Conservation (phyloP, 2,329 filamentous ascomycete genomes). For the Clonostachys sp. region DNA sequence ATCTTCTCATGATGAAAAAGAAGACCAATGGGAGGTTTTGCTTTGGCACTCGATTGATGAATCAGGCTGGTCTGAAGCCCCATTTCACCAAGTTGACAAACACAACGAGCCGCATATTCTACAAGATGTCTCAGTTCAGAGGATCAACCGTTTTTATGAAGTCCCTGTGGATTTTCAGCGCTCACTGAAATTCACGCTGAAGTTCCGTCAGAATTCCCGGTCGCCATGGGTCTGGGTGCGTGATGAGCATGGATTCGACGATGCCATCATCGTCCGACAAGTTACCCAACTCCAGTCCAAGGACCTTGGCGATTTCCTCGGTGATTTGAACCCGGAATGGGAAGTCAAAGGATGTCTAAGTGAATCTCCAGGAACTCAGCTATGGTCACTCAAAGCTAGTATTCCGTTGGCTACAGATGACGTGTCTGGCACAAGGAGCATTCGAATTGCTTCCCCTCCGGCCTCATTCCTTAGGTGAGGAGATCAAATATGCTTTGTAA, state of each 20-base stretch:
- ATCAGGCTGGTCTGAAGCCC: slow-evolving; percentile 49
- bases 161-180: slow-evolving; percentile 40
- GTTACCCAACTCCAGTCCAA: slow-evolving; percentile 19
- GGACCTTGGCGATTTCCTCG: slow-evolving; percentile 51
- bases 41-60: slow-evolving; percentile 67
- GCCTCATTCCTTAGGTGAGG: slow-evolving; percentile 47
- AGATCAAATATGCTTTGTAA: background rate
- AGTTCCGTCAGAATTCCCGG: slow-evolving; percentile 51
- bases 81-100: slow-evolving; percentile 19
- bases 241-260: slow-evolving; percentile 56
- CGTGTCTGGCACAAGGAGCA: slow-evolving; percentile 49
- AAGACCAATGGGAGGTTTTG: slow-evolving; percentile 64
- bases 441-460: slow-evolving; percentile 60
- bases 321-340: slow-evolving; percentile 51
- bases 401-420: slow-evolving; percentile 53
- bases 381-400: slow-evolving; percentile 63
- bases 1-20: slow-evolving; percentile 39
- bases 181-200: slow-evolving; percentile 63
- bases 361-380: slow-evolving; percentile 62
- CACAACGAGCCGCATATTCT: slow-evolving; percentile 43
- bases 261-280: slow-evolving; percentile 49
- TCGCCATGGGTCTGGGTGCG: slow-evolving; percentile 67
- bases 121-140: slow-evolving; percentile 20
- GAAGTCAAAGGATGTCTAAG: slow-evolving; percentile 49
- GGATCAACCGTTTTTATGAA: slow-evolving; percentile 47